A percentile compares a stretch with the other conserved stretches of the same genome.
These are phyloP conservation scores for Earliella scabrosa DNA, from an alignment of 1,284 basidiomycete genomes.

Conservation along the genomic window DNA sequence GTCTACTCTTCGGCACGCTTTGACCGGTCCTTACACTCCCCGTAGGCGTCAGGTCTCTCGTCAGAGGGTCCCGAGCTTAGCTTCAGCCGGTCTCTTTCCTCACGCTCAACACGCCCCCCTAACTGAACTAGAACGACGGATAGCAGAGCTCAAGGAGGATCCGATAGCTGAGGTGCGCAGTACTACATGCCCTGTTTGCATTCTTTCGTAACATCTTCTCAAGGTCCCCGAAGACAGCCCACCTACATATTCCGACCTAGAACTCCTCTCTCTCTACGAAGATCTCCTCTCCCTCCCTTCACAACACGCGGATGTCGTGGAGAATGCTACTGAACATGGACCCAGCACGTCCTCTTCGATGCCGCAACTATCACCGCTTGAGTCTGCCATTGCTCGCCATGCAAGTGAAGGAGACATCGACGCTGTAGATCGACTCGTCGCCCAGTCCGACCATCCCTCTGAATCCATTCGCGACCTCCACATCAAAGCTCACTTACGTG, in stretches of 20 bases:
- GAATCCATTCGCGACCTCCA: slow-evolving; percentile 69
- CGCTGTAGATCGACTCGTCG: slow-evolving; percentile 50
- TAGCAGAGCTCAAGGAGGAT: slow-evolving; percentile 25
- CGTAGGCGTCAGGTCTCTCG: slow-evolving; percentile 7
- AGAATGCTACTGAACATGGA: slow-evolving; percentile 5
- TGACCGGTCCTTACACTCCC: not conserved
- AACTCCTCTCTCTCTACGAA: slow-evolving; percentile 54
- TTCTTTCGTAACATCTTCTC: not conserved
- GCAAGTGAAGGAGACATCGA: slow-evolving; percentile 50
- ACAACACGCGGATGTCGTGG: not conserved
- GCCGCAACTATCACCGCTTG: too few species aligned
- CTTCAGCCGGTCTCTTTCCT: slow-evolving; percentile 3
- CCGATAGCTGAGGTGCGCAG: slow-evolving; percentile 22
- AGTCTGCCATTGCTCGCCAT: slow-evolving; percentile 49
- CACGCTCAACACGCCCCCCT: slow-evolving; percentile 8
- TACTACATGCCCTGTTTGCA: not conserved
- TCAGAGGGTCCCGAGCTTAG: not conserved
- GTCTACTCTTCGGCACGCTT: not conserved
- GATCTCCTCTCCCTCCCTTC: slow-evolving; percentile 51
- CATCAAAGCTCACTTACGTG: slow-evolving; percentile 60
- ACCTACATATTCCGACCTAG: slow-evolving; percentile 50
- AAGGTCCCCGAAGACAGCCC: slow-evolving; percentile 1
- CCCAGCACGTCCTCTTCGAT: slow-evolving; percentile 7
- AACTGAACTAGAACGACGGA: slow-evolving; percentile 26
- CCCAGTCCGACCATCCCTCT: slow-evolving; percentile 45